phyloP scores from a whole-genome alignment of 1,139 yeast genomes.

The Sugiyamaella pinicola region DNA sequence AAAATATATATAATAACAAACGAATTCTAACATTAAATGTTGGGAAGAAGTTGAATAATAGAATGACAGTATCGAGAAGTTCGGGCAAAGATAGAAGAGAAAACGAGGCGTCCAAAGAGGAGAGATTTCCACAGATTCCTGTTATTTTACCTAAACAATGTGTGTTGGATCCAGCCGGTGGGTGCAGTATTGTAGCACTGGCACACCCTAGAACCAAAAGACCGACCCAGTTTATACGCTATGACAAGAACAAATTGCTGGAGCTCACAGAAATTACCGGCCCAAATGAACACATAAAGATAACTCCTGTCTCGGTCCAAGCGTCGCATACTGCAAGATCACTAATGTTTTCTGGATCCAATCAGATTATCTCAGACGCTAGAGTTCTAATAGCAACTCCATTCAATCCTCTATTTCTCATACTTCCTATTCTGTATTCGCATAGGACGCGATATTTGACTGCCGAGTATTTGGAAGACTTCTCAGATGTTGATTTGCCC shows the following conservation, averaged over 20 bases:
- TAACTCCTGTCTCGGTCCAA: conserved; percentile 16
- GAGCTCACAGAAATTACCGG: conserved; percentile 37
- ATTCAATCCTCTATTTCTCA: conserved; percentile 38
- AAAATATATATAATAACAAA: background rate
- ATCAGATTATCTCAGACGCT: conserved; percentile 29
- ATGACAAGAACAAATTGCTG: conserved; percentile 25
- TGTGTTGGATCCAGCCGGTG: conserved; percentile 5
- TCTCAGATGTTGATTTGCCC: conserved; percentile 27
- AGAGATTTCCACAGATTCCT: conserved; percentile 10
- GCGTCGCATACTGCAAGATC: conserved; percentile 32
- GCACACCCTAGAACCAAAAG: conserved; percentile 37
- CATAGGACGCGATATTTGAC: conserved; percentile 33
- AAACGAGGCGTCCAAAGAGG: background rate
- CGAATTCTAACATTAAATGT: too few relatives aligned
- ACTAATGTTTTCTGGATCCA: conserved; percentile 27
- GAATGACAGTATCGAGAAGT: conserved; percentile 2
- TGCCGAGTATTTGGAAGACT: conserved; percentile 40
- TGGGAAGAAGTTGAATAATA: background rate
- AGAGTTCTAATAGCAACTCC: conserved; percentile 39
- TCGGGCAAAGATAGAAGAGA: background rate
- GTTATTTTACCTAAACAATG: conserved; percentile 25
- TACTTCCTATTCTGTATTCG: conserved; percentile 34
- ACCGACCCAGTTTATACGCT: conserved; percentile 29
- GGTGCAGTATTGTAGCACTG: conserved; percentile 16
- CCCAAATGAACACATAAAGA: conserved; percentile 21